These are phyloP conservation scores for Talaromyces trachyspermus DNA, from an alignment of 495 filamentous ascomycete genomes.

Conservation along the genomic window DNA sequence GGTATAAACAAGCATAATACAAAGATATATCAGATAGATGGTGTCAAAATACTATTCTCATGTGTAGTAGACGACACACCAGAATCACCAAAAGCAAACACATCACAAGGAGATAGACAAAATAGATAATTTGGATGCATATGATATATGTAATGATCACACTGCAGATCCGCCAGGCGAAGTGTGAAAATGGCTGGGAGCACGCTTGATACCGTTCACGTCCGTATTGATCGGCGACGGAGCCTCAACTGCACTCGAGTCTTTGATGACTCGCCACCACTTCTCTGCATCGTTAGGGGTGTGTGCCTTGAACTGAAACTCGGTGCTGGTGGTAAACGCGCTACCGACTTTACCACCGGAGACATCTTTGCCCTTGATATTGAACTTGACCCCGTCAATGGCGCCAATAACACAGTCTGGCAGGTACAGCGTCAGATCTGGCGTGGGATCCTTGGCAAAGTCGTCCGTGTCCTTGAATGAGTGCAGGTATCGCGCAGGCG, in stretches of 20 bases:
- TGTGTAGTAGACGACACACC: too few species aligned
- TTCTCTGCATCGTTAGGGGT: slow-evolving; percentile 65
- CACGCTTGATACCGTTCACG: slow-evolving; percentile 17
- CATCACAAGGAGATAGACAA: not conserved
- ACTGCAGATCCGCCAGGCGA: slow-evolving; percentile 17
- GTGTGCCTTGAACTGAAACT: slow-evolving; percentile 66
- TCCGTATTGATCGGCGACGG: slow-evolving; percentile 8
- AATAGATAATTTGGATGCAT: not conserved
- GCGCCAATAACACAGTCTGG: slow-evolving; percentile 80
- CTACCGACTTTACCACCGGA: slow-evolving; percentile 53
- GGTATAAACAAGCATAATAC: too few species aligned
- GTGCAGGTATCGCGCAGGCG: slow-evolving; percentile 76
- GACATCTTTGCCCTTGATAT: slow-evolving; percentile 87
- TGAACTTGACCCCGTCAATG: slow-evolving; percentile 76
- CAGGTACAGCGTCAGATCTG: slow-evolving; percentile 83
- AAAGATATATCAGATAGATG: too few species aligned
- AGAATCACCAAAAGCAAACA: too few species aligned
- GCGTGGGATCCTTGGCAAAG: slow-evolving; percentile 67
- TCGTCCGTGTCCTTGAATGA: slow-evolving; percentile 95
- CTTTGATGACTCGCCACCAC: slow-evolving; percentile 70
- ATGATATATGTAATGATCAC: too few species aligned
- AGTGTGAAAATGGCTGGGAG: slow-evolving; percentile 25
- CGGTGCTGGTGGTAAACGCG: slow-evolving; percentile 53
- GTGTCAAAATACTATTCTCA: too few species aligned
- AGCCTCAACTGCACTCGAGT: slow-evolving; percentile 21